Percentiles rank a stretch among this genome's conserved stretches.
These are phyloP conservation scores for Coemansia sp. DNA, from an alignment of 192 early-diverging fungal species.

Conservation along the genomic window DNA sequence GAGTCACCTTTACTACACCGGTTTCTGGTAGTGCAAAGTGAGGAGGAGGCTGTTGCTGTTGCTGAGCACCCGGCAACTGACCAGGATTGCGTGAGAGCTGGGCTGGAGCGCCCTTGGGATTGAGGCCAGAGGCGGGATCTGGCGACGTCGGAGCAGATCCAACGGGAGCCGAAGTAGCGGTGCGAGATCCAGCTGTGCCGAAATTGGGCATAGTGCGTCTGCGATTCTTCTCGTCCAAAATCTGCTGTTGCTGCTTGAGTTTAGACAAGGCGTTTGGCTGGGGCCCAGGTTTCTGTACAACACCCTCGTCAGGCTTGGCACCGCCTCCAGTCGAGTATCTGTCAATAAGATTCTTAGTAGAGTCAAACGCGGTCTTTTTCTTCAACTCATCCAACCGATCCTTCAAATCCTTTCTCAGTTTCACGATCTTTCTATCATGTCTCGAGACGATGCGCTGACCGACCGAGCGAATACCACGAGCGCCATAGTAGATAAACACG, in stretches of 20 bases:
- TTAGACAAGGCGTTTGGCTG: slow-evolving; percentile 5
- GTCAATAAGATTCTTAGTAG: slow-evolving; percentile 87
- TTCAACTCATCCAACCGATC: slow-evolving; percentile 91
- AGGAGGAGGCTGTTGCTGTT: background rate
- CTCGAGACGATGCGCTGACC: slow-evolving; percentile 24
- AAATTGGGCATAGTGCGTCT: slow-evolving; percentile 45
- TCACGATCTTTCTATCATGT: slow-evolving; percentile 37
- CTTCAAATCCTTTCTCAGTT: slow-evolving; percentile 63
- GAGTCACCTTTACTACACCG: slow-evolving; percentile 33
- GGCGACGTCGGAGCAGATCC: slow-evolving; percentile 67
- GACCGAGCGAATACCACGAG: slow-evolving; percentile 22
- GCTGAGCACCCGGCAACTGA: background rate
- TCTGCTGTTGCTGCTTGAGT: slow-evolving; percentile 6
- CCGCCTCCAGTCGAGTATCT: slow-evolving; percentile 68
- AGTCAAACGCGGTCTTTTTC: slow-evolving; percentile 90
- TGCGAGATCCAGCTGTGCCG: slow-evolving; percentile 83
- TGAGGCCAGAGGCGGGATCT: slow-evolving; percentile 9
- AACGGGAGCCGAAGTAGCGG: slow-evolving; percentile 64
- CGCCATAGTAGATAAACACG: slow-evolving; percentile 48
- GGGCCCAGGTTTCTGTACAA: background rate
- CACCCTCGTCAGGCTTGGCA: background rate
- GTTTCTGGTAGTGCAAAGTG: slow-evolving; percentile 8
- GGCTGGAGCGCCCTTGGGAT: background rate
- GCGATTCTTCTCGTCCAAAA: slow-evolving; percentile 33
- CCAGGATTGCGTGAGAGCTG: background rate